Evolutionary conservation across 106 monocot species (phyloP).

Genomic region (Dioscorea dumetorum): DNA sequence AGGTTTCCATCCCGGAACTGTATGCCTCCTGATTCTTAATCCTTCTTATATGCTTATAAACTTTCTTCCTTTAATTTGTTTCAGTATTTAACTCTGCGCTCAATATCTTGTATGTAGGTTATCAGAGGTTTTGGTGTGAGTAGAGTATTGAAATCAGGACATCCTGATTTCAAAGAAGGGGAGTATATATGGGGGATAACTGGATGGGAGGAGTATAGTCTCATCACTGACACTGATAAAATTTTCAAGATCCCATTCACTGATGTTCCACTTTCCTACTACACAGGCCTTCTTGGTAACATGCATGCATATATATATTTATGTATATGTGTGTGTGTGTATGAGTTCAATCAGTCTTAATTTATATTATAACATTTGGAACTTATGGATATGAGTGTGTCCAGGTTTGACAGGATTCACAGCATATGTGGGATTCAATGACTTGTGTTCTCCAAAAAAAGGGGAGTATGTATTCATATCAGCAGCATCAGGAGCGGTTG

Average conservation of each 20-base stretch:
- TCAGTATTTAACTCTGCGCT: no score
- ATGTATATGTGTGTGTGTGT: neutral
- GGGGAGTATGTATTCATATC: conserved; percentile 31
- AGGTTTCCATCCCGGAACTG: neutral
- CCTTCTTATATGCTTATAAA: neutral
- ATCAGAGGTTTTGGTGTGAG: conserved; percentile 35
- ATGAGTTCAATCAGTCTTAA: no score
- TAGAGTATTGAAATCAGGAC: conserved; percentile 34
- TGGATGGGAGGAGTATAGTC: conserved; percentile 53
- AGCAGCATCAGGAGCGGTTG: conserved; percentile 32
- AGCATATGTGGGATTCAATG: conserved; percentile 31
- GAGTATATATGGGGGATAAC: conserved; percentile 35
- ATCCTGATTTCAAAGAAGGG: conserved; percentile 34
- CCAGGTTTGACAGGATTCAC: conserved; percentile 31
- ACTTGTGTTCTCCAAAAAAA: conserved; percentile 18
- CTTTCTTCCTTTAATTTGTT: neutral
- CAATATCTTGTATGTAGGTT: conserved; percentile 15
- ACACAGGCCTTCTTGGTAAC: conserved; percentile 49
- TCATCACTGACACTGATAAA: conserved; percentile 11
- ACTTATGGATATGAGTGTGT: neutral
- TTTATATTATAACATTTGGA: no score
- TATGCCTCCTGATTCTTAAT: neutral
- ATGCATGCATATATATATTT: neutral
- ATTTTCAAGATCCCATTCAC: conserved; percentile 40
- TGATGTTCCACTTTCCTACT: conserved; percentile 54